Percentiles rank a stretch among this genome's conserved stretches.
These are phyloP conservation scores for Lactifluus volemus DNA, from an alignment of 768 basidiomycete genomes.

Conservation along the genomic window DNA sequence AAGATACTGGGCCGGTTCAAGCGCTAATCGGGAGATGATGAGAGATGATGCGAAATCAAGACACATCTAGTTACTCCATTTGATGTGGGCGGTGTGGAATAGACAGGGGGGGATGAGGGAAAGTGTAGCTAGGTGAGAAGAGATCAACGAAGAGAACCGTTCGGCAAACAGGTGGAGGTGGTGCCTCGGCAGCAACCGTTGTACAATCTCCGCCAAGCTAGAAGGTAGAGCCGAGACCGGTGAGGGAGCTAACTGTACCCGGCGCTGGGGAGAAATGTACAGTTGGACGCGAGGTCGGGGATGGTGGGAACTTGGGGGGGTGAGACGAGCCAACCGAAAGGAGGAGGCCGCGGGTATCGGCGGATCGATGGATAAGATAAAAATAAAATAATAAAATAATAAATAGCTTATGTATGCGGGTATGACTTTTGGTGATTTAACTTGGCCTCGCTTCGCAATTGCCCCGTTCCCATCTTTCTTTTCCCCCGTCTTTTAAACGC, in stretches of 20 bases:
- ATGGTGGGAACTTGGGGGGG: not conserved
- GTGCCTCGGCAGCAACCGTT: not conserved
- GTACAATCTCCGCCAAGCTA: not conserved
- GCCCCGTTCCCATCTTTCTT: not conserved
- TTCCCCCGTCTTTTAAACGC: slow-evolving; percentile 7
- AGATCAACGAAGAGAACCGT: not conserved
- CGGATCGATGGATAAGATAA: not conserved
- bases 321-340: not conserved
- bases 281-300: not conserved
- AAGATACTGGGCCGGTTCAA: not conserved
- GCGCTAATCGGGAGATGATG: slow-evolving; percentile 10
- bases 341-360: slow-evolving; percentile 8
- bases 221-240: not conserved
- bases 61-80: slow-evolving; percentile 10
- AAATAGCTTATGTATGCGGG: not conserved
- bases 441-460: not conserved
- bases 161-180: not conserved
- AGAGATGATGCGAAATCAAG: slow-evolving; percentile 6
- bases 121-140: not conserved
- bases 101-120: not conserved
- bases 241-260: not conserved
- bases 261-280: not conserved
- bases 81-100: not conserved
- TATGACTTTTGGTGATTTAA: not conserved
- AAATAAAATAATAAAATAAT: slow-evolving; percentile 3